A percentile compares a stretch with the other conserved stretches of the same genome.
Conservation (phyloP, 2,329 filamentous ascomycete species). For the Sarocladium strictum region DNA sequence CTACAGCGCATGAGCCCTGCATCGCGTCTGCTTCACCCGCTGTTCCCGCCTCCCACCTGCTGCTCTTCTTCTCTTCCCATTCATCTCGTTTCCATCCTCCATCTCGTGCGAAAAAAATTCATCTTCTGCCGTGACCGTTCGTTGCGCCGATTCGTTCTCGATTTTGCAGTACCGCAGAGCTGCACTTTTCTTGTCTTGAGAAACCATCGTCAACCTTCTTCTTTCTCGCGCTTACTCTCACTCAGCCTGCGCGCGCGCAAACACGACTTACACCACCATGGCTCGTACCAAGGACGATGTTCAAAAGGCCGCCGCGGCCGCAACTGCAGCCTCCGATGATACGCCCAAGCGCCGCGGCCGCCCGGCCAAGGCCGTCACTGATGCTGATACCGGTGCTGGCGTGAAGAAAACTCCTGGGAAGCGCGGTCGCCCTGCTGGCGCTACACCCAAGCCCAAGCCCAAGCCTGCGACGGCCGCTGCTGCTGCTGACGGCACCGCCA, state of each 20-base stretch:
- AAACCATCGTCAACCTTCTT: too few species aligned
- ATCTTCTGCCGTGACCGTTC: neutral
- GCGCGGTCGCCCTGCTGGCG: conserved; percentile 42
- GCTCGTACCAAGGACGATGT: conserved; percentile 7
- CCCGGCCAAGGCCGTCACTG: conserved; percentile 31
- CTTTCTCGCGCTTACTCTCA: neutral
- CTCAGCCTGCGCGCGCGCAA: neutral
- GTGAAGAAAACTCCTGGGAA: conserved; percentile 5
- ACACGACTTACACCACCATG: conserved; percentile 10
- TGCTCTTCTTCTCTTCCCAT: neutral
- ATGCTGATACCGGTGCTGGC: neutral
- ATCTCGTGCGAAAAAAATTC: neutral
- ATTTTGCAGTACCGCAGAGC: neutral
- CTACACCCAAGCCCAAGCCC: conserved; percentile 16
- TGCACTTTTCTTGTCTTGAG: too few species aligned
- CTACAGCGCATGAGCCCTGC: neutral
- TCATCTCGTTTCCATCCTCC: neutral
- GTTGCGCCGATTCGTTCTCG: neutral
- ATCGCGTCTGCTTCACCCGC: conserved; percentile 1
- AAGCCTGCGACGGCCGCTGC: neutral
- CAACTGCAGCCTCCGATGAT: neutral
- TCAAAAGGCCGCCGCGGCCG: conserved; percentile 3
- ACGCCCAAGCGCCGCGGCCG: conserved; percentile 22
- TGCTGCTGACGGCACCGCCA: neutral
- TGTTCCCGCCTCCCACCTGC: neutral